Percentiles rank a stretch among this genome's conserved stretches.
Conservation (phyloP, 2,329 filamentous ascomycete genomes). For the Chalaropsis thielavioides region DNA sequence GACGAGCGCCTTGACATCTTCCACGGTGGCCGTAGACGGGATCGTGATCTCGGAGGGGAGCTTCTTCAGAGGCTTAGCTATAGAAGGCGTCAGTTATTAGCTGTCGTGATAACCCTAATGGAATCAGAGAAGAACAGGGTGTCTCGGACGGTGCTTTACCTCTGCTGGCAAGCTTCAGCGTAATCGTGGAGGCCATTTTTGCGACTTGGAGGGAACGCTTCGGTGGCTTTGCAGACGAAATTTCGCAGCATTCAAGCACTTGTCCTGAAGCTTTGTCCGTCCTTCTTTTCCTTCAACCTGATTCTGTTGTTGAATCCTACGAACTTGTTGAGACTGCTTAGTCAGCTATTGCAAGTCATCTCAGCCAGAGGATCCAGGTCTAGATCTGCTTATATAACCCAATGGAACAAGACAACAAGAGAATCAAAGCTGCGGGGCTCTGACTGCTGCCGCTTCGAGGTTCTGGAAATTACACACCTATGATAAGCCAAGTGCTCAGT, state of each 20-base stretch:
- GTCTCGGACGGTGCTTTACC: slow-evolving; percentile 20
- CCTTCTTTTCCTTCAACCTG: not conserved
- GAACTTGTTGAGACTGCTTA: slow-evolving; percentile 17
- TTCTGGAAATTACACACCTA: not conserved
- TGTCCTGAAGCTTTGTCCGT: not conserved
- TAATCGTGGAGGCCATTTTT: slow-evolving; percentile 17
- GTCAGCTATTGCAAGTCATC: slow-evolving; percentile 10
- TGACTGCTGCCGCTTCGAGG: not conserved
- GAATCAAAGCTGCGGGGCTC: not conserved
- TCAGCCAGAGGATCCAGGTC: not conserved
- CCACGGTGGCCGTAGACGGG: slow-evolving; percentile 38
- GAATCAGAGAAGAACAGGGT: not conserved
- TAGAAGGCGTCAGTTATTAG: slow-evolving; percentile 20
- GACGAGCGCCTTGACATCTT: slow-evolving; percentile 43
- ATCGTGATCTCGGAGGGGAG: slow-evolving; percentile 40
- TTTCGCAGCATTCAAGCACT: not conserved
- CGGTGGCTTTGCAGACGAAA: not conserved
- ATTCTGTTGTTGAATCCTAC: slow-evolving; percentile 7
- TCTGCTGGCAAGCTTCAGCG: slow-evolving; percentile 32
- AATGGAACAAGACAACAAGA: not conserved
- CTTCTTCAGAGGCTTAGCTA: slow-evolving; percentile 38
- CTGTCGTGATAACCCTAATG: not conserved
- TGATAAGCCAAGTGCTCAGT: not conserved
- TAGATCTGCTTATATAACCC: not conserved
- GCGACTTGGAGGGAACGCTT: not conserved